Evolutionary conservation across 192 early-diverging fungal genomes (phyloP), one percentile per base, ranked within the genome.

Genomic region (Hyaloraphidium curvatum): DNA sequence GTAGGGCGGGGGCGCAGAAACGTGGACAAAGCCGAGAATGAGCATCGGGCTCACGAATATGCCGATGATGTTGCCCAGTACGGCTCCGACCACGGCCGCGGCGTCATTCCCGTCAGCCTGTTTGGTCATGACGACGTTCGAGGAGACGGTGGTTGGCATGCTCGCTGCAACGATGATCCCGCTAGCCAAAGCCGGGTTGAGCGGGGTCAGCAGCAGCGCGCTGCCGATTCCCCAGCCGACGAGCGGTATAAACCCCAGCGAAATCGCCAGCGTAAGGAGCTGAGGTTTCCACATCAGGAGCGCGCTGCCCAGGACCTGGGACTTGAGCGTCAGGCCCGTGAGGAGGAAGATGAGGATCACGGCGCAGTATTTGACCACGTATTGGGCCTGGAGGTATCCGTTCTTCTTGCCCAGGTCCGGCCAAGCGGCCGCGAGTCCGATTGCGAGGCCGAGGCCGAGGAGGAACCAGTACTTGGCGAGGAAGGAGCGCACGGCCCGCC

Each of bases 41-140:
- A 79, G 56, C 0, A 64, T 61, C 3, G 77, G 77, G 27, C 67
- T 67, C 2, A 79, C 62, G 52, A 79, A 72, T 29, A 79, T 77
- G 17, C 72, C 80, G 0, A 83, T 55, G 39, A 84, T 58, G 61
- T 79, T 81, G n/a, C 82, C 82, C 13, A 81, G 53, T 1, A 80
- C 79, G 19, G 77, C 74, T 62, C 80, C 80, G 55, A 76, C 75
- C 23, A 81, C 48, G 25, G 82, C 73, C 40, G 67, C 59, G 30
- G 79, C 70, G 51, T 82, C 82, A 52, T 73, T 80, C 19, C 82
- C 82, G 19, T 56, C 40, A 28, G 79, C 76, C 39, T 76, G 73
- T 54, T 74, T 73, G 16, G 82, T 84, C 82, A 84, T 84, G 53
- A 84, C 70, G 3, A 80, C 78, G 58, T 84, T 84, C 14, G 82